Conservation (phyloP, 2,329 filamentous ascomycete species). For the Amylocarpus encephaloides region DNA sequence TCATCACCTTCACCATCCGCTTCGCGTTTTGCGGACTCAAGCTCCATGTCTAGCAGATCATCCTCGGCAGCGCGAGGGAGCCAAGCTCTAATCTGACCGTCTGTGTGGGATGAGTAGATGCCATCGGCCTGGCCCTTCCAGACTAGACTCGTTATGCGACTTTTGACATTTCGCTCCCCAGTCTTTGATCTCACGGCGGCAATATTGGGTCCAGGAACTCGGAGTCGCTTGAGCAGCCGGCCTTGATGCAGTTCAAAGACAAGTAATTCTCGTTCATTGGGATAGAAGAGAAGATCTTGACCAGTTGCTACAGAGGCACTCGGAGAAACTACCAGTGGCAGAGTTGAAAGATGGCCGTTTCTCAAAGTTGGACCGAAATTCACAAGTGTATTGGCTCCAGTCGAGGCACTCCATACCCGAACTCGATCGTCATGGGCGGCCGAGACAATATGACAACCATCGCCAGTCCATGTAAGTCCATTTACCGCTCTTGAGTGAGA, state of each 20-base stretch:
- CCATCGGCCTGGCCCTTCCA: constrained; percentile 63
- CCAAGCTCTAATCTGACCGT: constrained; percentile 81
- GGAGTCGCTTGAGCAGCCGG: constrained; percentile 61
- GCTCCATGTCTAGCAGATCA: constrained; percentile 39
- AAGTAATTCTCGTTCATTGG: constrained; percentile 75
- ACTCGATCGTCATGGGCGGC: constrained; percentile 79
- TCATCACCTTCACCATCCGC: constrained; percentile 40
- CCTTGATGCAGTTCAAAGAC: constrained; percentile 76
- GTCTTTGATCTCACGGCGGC: constrained; percentile 42
- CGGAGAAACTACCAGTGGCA: constrained; percentile 59
- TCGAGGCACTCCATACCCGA: constrained; percentile 77
- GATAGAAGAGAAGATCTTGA: constrained; percentile 68
- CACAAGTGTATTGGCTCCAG: constrained; percentile 78
- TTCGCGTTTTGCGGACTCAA: constrained; percentile 27
- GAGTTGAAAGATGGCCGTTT: constrained; percentile 60
- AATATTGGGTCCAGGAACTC: constrained; percentile 52
- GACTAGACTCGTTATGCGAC: constrained; percentile 65
- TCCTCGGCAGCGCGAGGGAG: constrained; percentile 51
- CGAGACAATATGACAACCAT: constrained; percentile 69
- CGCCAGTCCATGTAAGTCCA: constrained; percentile 75
- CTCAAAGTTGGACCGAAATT: constrained; percentile 79
- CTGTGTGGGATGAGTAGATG: constrained; percentile 76
- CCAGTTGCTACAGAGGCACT: constrained; percentile 47
- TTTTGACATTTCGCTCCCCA: constrained; percentile 52
- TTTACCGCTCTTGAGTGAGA: constrained; percentile 83